Evolutionary conservation across 345 rosid species (phyloP), one percentile per base, ranked within the genome.

Genomic region (Ricinus communis): DNA sequence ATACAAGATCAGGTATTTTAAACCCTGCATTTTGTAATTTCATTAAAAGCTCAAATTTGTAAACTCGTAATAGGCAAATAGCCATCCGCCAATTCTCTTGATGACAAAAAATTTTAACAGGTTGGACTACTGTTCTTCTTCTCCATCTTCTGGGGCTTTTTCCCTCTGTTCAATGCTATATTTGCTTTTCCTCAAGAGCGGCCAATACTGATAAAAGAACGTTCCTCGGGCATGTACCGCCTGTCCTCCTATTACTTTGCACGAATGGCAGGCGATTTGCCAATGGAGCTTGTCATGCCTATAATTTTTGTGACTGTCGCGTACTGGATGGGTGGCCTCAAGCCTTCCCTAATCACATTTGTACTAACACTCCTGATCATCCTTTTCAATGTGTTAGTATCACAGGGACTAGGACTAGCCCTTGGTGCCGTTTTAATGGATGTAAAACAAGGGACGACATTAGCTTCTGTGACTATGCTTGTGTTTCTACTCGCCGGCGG

Each of bases 281-380:
- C 98, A 2, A 94, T 94, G 97, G 98, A 94, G 76, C 95, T 94
- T 6, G 85, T 94, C 69, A 90, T 94, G 56, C 98, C 98, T 5
- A 87, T 96, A 0, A 82, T 87, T 30, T 94, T 91, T 31, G 84
- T 88, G 8, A 86, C 91, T 3, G 33, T 91, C 49, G 75, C 95
- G 3, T 94, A 94, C 74, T 94, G 98, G 98, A 94, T 91, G 97
- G 97, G 95, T 0, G 97, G 97, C 41, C 97, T 94, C 25, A 94
- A 87, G 72, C 94, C 91, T 16, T 93, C 97, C 9, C 71, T 81
- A 13, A 15, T 75, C 66, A 84, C 97, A 71, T 94, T 86, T 61
- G 14, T 81, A 10, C 74, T 87, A 47, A 94, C 98, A 45, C 93
- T 94, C 65, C 65, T 75, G 63, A 78, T 91, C 66, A 73, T 87